These are phyloP conservation scores for Leccinum boreale DNA, from an alignment of 768 basidiomycete genomes.

Conservation along the genomic window DNA sequence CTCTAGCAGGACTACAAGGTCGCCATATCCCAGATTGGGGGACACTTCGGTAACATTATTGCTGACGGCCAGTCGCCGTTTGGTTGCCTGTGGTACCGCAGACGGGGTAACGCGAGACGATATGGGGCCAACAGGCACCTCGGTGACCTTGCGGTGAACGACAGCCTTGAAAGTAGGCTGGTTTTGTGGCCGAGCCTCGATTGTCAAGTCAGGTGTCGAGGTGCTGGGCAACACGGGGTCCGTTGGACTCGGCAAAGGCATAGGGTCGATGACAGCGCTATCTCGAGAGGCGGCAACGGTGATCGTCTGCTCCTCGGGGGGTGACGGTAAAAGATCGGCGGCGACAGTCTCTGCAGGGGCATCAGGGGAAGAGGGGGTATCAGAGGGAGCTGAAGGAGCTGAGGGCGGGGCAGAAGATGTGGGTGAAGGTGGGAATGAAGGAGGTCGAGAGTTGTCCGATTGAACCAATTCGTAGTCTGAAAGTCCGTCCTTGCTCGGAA, in stretches of 20 bases:
- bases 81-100: slow-evolving; percentile 26
- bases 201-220: slow-evolving; percentile 7
- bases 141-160: slow-evolving; percentile 54
- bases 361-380: not conserved
- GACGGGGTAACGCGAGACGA: slow-evolving; percentile 13
- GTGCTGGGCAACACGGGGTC: slow-evolving; percentile 1
- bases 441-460: slow-evolving; percentile 8
- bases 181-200: slow-evolving; percentile 3
- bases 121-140: slow-evolving; percentile 24
- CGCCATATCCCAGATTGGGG: slow-evolving; percentile 47
- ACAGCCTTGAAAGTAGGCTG: slow-evolving; percentile 48
- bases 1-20: slow-evolving; percentile 52
- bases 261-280: not conserved
- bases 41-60: slow-evolving; percentile 32
- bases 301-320: slow-evolving; percentile 1
- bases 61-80: slow-evolving; percentile 28
- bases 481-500: slow-evolving; percentile 2
- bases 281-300: not conserved
- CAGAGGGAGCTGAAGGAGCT: not conserved
- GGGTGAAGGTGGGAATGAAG: slow-evolving; percentile 4
- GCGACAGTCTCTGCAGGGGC: not conserved
- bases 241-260: slow-evolving; percentile 3
- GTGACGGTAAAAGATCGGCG: not conserved
- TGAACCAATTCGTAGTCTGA: slow-evolving; percentile 14
- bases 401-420: not conserved